phyloP scores from a whole-genome alignment of 257 asterid genomes.

The Solanum neorickii region DNA sequence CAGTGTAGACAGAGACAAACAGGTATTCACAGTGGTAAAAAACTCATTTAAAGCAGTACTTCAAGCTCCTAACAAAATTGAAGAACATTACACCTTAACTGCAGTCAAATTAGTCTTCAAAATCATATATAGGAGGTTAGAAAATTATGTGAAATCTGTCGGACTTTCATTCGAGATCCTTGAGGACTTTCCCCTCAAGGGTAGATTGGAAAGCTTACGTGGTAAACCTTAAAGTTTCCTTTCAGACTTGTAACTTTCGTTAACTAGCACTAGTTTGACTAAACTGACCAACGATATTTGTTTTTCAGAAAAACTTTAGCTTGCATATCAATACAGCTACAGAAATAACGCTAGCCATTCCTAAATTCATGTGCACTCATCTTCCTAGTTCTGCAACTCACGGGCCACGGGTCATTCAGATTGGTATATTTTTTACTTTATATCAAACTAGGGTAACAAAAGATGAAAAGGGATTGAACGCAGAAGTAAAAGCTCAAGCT shows the following conservation, averaged over 20 bases:
- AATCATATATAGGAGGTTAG: background rate
- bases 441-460: background rate
- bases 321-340: background rate
- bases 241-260: background rate
- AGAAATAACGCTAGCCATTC: background rate
- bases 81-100: background rate
- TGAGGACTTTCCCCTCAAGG: background rate
- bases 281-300: background rate
- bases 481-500: background rate
- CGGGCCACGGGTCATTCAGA: background rate
- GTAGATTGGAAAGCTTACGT: background rate
- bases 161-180: background rate
- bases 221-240: background rate
- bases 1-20: background rate
- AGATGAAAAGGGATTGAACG: background rate
- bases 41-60: background rate
- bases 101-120: background rate
- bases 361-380: background rate
- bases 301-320: background rate
- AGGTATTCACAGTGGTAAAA: background rate
- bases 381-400: background rate
- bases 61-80: background rate
- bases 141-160: background rate
- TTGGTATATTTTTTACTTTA: background rate
- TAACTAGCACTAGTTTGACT: background rate